A percentile compares a stretch with the other conserved stretches of the same genome.
Evolutionary conservation across 2,329 filamentous ascomycete genomes (phyloP).

Genomic region (Colletotrichum endophyticum): DNA sequence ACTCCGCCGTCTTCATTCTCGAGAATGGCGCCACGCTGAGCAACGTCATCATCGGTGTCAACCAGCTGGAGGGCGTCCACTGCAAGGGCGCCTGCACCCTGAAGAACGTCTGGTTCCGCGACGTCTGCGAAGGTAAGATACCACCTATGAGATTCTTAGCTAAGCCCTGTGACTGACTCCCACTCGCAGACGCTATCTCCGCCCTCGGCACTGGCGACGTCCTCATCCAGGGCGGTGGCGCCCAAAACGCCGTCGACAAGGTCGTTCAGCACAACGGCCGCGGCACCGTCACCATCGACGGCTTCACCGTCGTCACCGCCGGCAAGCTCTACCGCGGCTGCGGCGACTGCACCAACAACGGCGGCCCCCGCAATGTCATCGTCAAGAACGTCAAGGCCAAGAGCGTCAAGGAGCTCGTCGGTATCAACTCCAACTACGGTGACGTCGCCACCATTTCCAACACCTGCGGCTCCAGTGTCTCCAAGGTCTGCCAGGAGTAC

Average conservation of each 20-base stretch:
- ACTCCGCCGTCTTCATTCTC: conserved; percentile 55
- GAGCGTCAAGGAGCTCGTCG: conserved; percentile 36
- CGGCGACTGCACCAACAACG: conserved; percentile 42
- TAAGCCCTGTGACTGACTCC: fast-evolving
- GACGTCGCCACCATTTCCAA: conserved; percentile 28
- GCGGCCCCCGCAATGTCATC: conserved; percentile 17
- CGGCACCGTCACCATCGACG: conserved; percentile 30
- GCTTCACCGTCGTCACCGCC: conserved; percentile 43
- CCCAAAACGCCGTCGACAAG: conserved; percentile 35
- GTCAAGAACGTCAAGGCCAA: conserved; percentile 21
- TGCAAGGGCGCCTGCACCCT: conserved; percentile 50
- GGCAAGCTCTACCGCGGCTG: conserved; percentile 50
- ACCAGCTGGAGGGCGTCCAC: conserved; percentile 55
- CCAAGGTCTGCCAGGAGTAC: conserved; percentile 24
- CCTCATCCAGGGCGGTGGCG: conserved; percentile 35
- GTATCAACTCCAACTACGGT: conserved; percentile 44
- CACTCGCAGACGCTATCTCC: conserved; percentile 1
- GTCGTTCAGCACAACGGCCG: conserved; percentile 38
- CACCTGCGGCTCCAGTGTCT: conserved; percentile 17
- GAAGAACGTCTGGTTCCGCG: conserved; percentile 43
- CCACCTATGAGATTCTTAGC: fast-evolving
- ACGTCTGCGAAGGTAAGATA: conserved; percentile 38
- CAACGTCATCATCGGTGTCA: conserved; percentile 59
- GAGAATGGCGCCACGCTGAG: conserved; percentile 53
- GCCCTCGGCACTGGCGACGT: conserved; percentile 15